A percentile compares a stretch with the other conserved stretches of the same genome.
phyloP scores from a whole-genome alignment of 73 alveolate species.

The Paramecium tetraurelia region DNA sequence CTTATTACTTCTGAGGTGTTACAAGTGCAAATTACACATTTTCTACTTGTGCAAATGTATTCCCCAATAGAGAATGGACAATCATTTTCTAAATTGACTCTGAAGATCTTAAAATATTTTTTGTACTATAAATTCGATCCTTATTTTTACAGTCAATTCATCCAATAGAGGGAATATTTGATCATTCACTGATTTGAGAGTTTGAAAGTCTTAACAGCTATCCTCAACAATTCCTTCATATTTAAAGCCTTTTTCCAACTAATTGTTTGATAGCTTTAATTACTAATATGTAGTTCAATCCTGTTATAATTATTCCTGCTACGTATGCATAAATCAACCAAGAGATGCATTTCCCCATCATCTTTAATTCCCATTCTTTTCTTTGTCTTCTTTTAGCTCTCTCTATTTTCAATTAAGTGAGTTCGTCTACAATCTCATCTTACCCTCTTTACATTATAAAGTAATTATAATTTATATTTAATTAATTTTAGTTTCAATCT shows the following conservation, averaged over 20 bases:
- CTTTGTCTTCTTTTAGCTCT: not conserved
- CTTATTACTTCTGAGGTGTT: not conserved
- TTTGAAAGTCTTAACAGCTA: conserved; percentile 9
- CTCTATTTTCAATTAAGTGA: not conserved
- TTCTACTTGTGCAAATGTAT: conserved; percentile 36
- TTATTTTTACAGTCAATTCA: conserved; percentile 2
- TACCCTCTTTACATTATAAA: not conserved
- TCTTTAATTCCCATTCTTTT: conserved; percentile 5
- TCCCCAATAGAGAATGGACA: conserved; percentile 50
- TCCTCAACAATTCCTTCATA: conserved; percentile 18
- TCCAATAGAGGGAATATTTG: conserved; percentile 12
- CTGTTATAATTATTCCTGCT: not conserved
- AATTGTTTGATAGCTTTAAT: not conserved
- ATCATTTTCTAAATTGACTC: conserved; percentile 34
- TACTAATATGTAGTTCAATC: not conserved
- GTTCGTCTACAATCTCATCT: not conserved
- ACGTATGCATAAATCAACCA: not conserved
- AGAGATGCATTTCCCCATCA: not conserved
- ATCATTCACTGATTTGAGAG: not conserved
- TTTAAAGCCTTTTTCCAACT: not conserved
- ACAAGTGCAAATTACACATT: conserved; percentile 46
- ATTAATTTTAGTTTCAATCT: not conserved
- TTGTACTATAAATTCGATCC: not conserved
- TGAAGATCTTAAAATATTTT: conserved; percentile 25
- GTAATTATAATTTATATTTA: not conserved